Conservation (phyloP, 2,329 filamentous ascomycete species). For the Colletotrichum coccodes region DNA sequence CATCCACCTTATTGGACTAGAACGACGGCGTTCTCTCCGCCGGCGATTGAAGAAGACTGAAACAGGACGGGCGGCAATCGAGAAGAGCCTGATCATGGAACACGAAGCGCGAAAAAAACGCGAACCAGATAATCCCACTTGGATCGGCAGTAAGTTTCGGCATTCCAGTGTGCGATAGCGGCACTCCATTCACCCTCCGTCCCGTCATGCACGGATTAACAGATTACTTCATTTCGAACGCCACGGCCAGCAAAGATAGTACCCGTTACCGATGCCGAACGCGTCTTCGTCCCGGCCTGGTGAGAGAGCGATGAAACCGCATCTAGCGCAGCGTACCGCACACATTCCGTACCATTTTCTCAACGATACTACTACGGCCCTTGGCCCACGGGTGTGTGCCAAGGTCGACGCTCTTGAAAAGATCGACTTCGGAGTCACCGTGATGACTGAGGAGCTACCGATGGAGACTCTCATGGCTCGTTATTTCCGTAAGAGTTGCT, state of each 20-base stretch:
- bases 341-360: not conserved
- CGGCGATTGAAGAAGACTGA: constrained; percentile 18
- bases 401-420: not conserved
- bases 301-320: not conserved
- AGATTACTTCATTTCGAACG: too few species aligned
- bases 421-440: constrained; percentile 32
- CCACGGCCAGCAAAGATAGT: not conserved
- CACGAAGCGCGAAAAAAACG: not conserved
- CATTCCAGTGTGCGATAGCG: not conserved
- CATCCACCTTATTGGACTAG: not conserved
- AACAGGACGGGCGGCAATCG: constrained; percentile 21
- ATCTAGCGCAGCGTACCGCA: not conserved
- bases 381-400: constrained; percentile 17
- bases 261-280: not conserved
- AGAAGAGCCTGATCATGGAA: not conserved
- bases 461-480: constrained; percentile 19
- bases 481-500: constrained; percentile 26
- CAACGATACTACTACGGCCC: not conserved
- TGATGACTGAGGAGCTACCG: constrained; percentile 30
- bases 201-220: not conserved
- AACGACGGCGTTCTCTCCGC: constrained; percentile 8
- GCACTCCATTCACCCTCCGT: not conserved
- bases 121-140: not conserved
- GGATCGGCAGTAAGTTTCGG: constrained; percentile 20
- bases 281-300: not conserved